Percentiles rank a stretch among this genome's conserved stretches.
Conservation (phyloP, 169 alveolate genomes). For the Plasmodium adleri region DNA sequence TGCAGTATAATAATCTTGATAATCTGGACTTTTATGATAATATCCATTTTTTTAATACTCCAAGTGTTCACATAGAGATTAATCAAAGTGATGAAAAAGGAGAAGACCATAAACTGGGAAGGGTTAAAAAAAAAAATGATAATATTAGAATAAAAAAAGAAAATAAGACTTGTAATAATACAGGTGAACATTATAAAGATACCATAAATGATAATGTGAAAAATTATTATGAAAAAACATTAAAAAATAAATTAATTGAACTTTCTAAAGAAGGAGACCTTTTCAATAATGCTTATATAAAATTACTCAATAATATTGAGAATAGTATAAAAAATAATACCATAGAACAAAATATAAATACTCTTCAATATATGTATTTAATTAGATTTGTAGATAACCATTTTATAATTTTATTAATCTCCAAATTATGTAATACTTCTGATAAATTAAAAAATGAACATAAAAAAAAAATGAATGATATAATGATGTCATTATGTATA, state of each 20-base stretch:
- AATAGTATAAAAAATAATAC: slow-evolving; percentile 50
- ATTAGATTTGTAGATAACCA: slow-evolving; percentile 61
- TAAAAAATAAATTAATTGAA: slow-evolving; percentile 24
- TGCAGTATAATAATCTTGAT: slow-evolving; percentile 10
- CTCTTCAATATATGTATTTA: slow-evolving; percentile 46
- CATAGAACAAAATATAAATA: slow-evolving; percentile 49
- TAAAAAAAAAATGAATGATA: slow-evolving; percentile 57
- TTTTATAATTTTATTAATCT: slow-evolving; percentile 29
- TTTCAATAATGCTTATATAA: slow-evolving; percentile 65
- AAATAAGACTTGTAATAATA: neutral
- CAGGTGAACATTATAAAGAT: neutral
- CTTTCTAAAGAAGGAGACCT: slow-evolving; percentile 48
- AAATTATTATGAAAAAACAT: neutral
- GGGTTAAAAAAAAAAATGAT: neutral
- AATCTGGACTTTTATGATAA: slow-evolving; percentile 30
- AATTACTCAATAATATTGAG: slow-evolving; percentile 54
- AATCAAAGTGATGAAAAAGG: neutral
- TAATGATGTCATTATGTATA: slow-evolving; percentile 22
- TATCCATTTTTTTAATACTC: slow-evolving; percentile 35
- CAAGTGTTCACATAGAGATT: slow-evolving; percentile 11
- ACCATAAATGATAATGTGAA: neutral
- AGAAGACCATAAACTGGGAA: neutral
- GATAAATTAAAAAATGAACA: slow-evolving; percentile 66
- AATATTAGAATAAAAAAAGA: neutral
- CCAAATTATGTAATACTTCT: slow-evolving; percentile 61